Percentiles rank a stretch among this genome's conserved stretches.
These are phyloP conservation scores for Cryphonectria parasitica DNA, from an alignment of 2,329 filamentous ascomycete genomes.

Conservation along the genomic window DNA sequence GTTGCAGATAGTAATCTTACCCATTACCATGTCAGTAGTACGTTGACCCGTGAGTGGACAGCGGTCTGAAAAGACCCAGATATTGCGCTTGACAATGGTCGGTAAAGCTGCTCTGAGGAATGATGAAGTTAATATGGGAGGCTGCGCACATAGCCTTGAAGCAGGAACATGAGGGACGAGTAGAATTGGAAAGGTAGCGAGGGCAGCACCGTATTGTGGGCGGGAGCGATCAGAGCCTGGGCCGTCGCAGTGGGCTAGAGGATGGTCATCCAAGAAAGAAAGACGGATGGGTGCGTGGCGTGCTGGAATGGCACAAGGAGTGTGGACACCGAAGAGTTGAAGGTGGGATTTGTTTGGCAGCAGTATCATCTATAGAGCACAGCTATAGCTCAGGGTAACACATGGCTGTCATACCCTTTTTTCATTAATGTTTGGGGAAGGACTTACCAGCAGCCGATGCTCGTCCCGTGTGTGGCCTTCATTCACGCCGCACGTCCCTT, in stretches of 20 bases:
- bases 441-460: background rate
- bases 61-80: background rate
- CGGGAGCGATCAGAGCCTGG: background rate
- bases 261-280: background rate
- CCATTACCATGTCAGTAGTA: background rate
- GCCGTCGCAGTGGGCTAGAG: background rate
- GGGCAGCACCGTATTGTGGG: background rate
- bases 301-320: background rate
- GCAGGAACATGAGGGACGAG: background rate
- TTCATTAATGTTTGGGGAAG: background rate
- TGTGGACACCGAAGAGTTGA: background rate
- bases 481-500: slow-evolving; percentile 42
- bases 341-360: background rate
- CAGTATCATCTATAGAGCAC: slow-evolving; percentile 18
- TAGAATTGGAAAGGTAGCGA: background rate
- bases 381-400: slow-evolving; percentile 8
- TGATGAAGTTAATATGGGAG: background rate
- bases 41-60: background rate
- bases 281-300: background rate
- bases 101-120: background rate
- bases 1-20: background rate
- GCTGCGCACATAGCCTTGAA: background rate
- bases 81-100: background rate
- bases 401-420: background rate
- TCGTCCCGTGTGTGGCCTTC: background rate